Conservation (phyloP, 2,329 filamentous ascomycete genomes). For the Sclerotinia minor region DNA sequence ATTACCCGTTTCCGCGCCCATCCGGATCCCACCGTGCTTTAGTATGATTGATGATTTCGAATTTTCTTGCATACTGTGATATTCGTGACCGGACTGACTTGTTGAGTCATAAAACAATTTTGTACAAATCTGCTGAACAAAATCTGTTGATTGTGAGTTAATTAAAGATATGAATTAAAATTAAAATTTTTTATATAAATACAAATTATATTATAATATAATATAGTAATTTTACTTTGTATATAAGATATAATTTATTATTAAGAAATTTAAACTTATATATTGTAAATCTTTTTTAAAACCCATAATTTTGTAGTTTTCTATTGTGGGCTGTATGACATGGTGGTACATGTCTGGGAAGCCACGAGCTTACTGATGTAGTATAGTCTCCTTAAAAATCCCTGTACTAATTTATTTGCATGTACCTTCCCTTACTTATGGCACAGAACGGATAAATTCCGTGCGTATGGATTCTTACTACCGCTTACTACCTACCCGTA, state of each 20-base stretch:
- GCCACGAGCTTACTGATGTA: constrained; percentile 13
- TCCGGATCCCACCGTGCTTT: background rate
- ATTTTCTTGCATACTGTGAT: background rate
- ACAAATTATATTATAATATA: background rate
- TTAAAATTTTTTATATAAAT: background rate
- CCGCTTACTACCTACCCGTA: too few relatives aligned
- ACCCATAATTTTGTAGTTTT: background rate
- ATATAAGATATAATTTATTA: background rate
- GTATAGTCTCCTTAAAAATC: background rate
- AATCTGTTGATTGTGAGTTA: background rate
- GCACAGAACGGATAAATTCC: background rate
- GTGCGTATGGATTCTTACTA: background rate
- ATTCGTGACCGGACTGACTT: background rate
- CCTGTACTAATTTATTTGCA: background rate
- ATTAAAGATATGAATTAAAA: background rate
- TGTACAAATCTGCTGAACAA: background rate
- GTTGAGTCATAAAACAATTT: background rate
- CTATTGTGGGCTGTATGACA: background rate
- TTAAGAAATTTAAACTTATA: background rate
- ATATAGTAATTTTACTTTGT: background rate
- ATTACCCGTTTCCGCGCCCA: background rate
- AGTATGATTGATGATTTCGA: background rate
- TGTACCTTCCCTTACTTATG: background rate
- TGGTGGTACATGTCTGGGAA: background rate
- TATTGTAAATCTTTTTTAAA: background rate